These are phyloP conservation scores for Neoascochyta sp. DNA, from an alignment of 2,329 filamentous ascomycete genomes.

Conservation along the genomic window DNA sequence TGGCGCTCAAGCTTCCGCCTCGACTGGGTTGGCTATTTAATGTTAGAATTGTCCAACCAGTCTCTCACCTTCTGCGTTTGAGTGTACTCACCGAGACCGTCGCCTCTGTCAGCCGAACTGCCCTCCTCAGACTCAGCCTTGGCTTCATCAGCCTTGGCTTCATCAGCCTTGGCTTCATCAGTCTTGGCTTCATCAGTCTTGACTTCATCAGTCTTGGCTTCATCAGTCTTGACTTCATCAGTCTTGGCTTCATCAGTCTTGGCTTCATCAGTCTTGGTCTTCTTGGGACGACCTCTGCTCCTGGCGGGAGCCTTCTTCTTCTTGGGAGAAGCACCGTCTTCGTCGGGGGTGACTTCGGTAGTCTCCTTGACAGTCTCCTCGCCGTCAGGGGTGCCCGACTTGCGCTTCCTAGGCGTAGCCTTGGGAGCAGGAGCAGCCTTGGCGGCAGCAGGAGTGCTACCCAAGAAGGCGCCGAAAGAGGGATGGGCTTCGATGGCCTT, in stretches of 20 bases:
- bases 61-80: slow-evolving; percentile 4
- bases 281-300: slow-evolving; percentile 13
- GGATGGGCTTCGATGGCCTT: slow-evolving; percentile 23
- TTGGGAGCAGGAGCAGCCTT: slow-evolving; percentile 7
- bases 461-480: slow-evolving; percentile 20
- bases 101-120: slow-evolving; percentile 14
- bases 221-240: slow-evolving; percentile 9
- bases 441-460: slow-evolving; percentile 3
- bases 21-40: no score
- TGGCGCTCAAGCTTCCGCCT: background rate
- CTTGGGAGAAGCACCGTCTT: no score
- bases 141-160: slow-evolving; percentile 6
- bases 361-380: slow-evolving; percentile 2
- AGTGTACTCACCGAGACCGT: slow-evolving; percentile 16
- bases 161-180: slow-evolving; percentile 20
- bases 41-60: slow-evolving; percentile 13
- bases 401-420: background rate
- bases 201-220: slow-evolving; percentile 17
- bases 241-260: slow-evolving; percentile 8
- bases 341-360: slow-evolving; percentile 3
- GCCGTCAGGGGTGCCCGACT: slow-evolving; percentile 1
- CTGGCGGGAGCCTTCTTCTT: slow-evolving; percentile 15
- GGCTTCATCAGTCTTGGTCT: slow-evolving; percentile 17
- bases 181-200: slow-evolving; percentile 5
- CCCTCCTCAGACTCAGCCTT: slow-evolving; percentile 4